These are phyloP conservation scores for Taphrina communis DNA, from an alignment of 1,139 yeast species.

Conservation along the genomic window DNA sequence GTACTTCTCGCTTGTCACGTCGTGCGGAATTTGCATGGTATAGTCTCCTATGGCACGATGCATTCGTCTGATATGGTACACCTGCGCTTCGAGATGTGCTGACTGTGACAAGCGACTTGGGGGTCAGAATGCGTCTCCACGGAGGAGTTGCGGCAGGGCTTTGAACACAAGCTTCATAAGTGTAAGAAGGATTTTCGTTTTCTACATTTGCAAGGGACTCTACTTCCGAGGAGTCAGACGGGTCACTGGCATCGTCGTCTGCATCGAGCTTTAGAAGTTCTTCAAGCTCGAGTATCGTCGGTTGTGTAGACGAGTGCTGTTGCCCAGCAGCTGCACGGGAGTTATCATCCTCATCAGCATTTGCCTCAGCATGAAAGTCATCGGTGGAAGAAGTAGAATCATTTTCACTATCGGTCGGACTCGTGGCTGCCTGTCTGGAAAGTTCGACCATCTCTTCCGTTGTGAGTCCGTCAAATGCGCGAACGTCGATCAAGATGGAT, in stretches of 20 bases:
- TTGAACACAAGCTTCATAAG: constrained; percentile 5
- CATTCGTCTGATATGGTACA: background rate
- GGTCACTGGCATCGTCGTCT: background rate
- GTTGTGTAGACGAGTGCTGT: background rate
- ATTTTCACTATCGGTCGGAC: no score
- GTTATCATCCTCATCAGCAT: background rate
- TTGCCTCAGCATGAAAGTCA: background rate
- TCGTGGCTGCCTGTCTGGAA: background rate
- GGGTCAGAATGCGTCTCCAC: background rate
- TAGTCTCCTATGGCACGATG: background rate
- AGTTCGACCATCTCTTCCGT: constrained; percentile 6
- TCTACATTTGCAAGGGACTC: background rate
- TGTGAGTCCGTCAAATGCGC: constrained; percentile 3
- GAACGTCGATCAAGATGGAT: constrained; percentile 1
- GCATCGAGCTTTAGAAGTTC: background rate
- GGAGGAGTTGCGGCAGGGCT: background rate
- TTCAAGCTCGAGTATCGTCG: background rate
- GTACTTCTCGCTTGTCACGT: background rate
- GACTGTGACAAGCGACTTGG: background rate
- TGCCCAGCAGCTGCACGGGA: background rate
- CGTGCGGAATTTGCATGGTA: background rate
- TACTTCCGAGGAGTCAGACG: background rate
- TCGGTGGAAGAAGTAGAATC: background rate
- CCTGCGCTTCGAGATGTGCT: background rate
- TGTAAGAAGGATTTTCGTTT: background rate